Evolutionary conservation across 2,329 filamentous ascomycete species (phyloP).

Genomic region (Fusarium albosuccineum): DNA sequence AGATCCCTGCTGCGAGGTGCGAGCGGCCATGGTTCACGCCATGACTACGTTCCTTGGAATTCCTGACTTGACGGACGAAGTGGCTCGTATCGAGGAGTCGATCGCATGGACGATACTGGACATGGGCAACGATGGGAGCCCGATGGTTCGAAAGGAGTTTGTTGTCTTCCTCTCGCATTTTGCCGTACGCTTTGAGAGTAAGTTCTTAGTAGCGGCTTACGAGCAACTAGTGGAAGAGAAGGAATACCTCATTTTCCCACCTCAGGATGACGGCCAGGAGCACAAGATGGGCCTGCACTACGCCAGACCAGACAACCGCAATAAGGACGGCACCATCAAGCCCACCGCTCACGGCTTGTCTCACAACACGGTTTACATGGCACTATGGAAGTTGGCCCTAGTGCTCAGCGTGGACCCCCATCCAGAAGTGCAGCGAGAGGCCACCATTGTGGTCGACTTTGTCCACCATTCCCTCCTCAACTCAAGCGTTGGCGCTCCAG

Average conservation of each 20-base stretch:
- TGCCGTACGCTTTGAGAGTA: slow-evolving; percentile 88
- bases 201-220: slow-evolving; percentile 91
- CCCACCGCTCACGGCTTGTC: slow-evolving; percentile 72
- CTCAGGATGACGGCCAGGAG: slow-evolving; percentile 67
- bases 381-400: slow-evolving; percentile 93
- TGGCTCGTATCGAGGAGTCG: slow-evolving; percentile 89
- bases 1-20: slow-evolving; percentile 91
- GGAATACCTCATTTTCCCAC: slow-evolving; percentile 72
- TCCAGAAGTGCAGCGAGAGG: slow-evolving; percentile 90
- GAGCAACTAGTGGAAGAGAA: slow-evolving; percentile 91
- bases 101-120: slow-evolving; percentile 90
- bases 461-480: slow-evolving; percentile 82
- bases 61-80: slow-evolving; percentile 90
- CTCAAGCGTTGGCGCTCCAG: slow-evolving; percentile 79
- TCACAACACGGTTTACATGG: slow-evolving; percentile 90
- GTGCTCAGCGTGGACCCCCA: slow-evolving; percentile 95
- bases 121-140: slow-evolving; percentile 94
- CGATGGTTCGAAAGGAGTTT: slow-evolving; percentile 92
- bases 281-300: slow-evolving; percentile 75
- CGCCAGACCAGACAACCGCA: slow-evolving; percentile 66
- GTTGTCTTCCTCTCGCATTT: slow-evolving; percentile 95
- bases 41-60: slow-evolving; percentile 96
- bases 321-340: slow-evolving; percentile 70
- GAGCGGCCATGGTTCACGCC: slow-evolving; percentile 92
- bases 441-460: slow-evolving; percentile 86